Evolutionary conservation across 1,284 basidiomycete species (phyloP), one percentile per base, ranked within the genome.

Genomic region (Pseudozyma sp.): DNA sequence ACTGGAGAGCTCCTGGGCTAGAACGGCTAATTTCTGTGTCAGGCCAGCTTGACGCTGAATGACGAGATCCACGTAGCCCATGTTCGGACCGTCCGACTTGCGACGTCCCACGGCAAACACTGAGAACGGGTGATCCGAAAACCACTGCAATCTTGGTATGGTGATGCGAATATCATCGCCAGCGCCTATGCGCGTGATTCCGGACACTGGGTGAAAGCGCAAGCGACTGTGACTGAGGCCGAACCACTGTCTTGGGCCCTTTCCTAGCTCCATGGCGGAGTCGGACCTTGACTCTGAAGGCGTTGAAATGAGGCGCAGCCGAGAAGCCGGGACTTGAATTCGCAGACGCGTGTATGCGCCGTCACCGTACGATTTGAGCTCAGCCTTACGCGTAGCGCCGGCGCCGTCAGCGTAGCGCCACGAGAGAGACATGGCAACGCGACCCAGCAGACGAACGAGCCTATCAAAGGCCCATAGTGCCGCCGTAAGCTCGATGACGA

Each of bases 111-210:
- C 55, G 0, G 43, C 30, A 7, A 73, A 58, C 5, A 79, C 69
- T 6, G 78, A 62, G 59, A 79, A 79, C 16, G 78, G 78, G 55
- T 79, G 78, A 17, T 72, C 65, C 7, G 60, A 56, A 5, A 77
- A 60, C 55, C 58, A 64, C 37, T 79, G 73, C 33, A 76, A 24
- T 9, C 66, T 53, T 4, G 77, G 74, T 5, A 78, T 54, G 9
- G 64, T 72, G 51, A 79, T 55, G 5, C 66, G 58, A 19, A 79
- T 66, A 37, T 67, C 65, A 48, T 77, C 57, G 7, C 75, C 75
- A 1, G 55, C 66, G 7, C 54, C 71, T 16, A 71, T 70, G 5
- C 59, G 24, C 4, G 4, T 4, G 24, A 24, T 24, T 24, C 24
- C 24, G 24, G 24, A 24, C 24, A 1, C 24, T 24, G 24, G 24